Conservation (phyloP, 345 rosid genomes). For the Dimocarpus longan region DNA sequence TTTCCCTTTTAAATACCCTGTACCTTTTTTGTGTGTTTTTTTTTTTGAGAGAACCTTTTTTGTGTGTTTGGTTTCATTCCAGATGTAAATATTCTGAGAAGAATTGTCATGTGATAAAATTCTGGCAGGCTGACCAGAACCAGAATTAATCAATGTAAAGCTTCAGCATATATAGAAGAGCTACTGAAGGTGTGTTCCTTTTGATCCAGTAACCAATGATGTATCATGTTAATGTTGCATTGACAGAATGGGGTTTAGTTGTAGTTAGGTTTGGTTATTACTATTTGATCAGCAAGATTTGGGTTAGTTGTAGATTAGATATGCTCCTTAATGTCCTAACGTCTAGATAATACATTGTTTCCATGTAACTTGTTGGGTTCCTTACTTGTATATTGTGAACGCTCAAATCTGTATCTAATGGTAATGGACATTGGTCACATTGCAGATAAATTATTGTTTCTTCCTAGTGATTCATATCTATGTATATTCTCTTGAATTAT, state of each 20-base stretch:
- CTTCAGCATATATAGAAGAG: neutral
- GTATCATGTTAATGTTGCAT: slow-evolving; percentile 7
- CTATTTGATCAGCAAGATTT: neutral
- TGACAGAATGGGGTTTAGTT: slow-evolving; percentile 1
- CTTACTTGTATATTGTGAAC: slow-evolving; percentile 12
- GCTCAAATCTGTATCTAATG: neutral
- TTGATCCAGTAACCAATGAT: neutral
- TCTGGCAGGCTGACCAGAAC: slow-evolving; percentile 14
- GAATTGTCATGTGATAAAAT: neutral
- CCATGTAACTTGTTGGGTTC: neutral
- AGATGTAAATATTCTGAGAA: neutral
- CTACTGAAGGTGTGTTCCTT: neutral
- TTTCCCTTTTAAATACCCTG: neutral
- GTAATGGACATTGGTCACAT: slow-evolving; percentile 11
- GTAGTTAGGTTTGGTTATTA: slow-evolving; percentile 18
- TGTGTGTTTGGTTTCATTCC: neutral
- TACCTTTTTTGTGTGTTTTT: too few relatives aligned
- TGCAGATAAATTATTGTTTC: neutral
- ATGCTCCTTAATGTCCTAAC: neutral
- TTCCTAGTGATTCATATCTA: too few relatives aligned
- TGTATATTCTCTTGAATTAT: neutral
- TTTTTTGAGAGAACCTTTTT: too few relatives aligned
- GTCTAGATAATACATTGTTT: slow-evolving; percentile 9
- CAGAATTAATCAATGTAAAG: neutral
- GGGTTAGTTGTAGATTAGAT: slow-evolving; percentile 16